Conservation (phyloP, 148 eudicot genomes). For the Silene latifolia region DNA sequence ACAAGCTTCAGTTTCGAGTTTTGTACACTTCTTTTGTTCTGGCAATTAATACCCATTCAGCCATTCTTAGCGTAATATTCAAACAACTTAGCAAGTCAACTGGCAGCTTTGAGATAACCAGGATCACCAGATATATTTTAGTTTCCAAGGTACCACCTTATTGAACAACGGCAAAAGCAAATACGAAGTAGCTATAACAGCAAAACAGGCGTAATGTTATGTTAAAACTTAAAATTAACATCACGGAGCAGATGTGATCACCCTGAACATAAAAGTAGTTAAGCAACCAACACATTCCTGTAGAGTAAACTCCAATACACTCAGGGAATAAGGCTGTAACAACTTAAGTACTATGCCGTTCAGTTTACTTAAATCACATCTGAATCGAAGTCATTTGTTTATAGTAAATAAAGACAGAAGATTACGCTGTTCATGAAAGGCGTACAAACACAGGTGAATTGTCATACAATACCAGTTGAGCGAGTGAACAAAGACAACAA, state of each 20-base stretch:
- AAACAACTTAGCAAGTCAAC: not conserved
- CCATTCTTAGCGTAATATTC: not conserved
- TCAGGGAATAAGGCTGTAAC: not conserved
- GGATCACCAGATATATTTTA: too few relatives aligned
- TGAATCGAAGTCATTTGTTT: not conserved
- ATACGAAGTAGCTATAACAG: not conserved
- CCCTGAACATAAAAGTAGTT: not conserved
- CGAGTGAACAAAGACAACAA: not conserved
- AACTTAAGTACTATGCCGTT: not conserved
- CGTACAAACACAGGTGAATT: not conserved
- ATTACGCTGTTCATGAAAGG: not conserved
- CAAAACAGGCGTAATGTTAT: not conserved
- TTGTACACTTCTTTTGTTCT: not conserved
- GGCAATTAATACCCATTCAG: not conserved
- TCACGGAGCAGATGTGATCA: not conserved
- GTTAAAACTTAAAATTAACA: not conserved
- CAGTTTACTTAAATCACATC: not conserved
- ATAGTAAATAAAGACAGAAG: not conserved
- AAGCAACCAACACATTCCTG: not conserved
- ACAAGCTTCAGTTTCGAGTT: slow-evolving; percentile 1
- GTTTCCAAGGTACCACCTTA: not conserved
- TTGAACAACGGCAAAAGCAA: not conserved
- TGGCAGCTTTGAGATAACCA: not conserved
- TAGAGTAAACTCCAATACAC: not conserved
- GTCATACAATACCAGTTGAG: not conserved